Evolutionary conservation across 2,329 filamentous ascomycete genomes (phyloP).

Genomic region (Eurotiales sp.): DNA sequence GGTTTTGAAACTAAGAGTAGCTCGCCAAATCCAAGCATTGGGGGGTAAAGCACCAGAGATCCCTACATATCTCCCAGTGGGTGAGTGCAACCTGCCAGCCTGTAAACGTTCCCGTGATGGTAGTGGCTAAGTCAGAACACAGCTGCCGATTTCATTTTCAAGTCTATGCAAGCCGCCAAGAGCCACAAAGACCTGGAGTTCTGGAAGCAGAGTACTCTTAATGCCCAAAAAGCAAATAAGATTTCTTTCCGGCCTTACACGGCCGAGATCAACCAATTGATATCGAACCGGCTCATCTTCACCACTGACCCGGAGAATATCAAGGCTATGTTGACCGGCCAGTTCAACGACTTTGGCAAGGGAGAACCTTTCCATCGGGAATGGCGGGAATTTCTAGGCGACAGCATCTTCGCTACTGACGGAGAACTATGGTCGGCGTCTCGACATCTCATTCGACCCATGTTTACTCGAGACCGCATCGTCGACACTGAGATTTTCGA

Average conservation of each 20-base stretch:
- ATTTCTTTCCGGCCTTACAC: slow-evolving; percentile 49
- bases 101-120: background rate
- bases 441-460: slow-evolving; percentile 79
- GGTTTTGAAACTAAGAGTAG: slow-evolving; percentile 27
- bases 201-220: slow-evolving; percentile 56
- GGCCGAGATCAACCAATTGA: slow-evolving; percentile 49
- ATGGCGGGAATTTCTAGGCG: slow-evolving; percentile 54
- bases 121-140: slow-evolving; percentile 12
- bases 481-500: slow-evolving; percentile 78
- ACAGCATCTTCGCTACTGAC: slow-evolving; percentile 77
- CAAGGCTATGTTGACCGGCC: slow-evolving; percentile 73
- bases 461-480: slow-evolving; percentile 81
- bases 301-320: slow-evolving; percentile 77
- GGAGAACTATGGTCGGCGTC: slow-evolving; percentile 74
- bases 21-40: slow-evolving; percentile 28
- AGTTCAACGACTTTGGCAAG: slow-evolving; percentile 76
- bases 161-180: slow-evolving; percentile 52
- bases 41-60: slow-evolving; percentile 34
- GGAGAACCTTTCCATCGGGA: slow-evolving; percentile 69
- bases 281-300: slow-evolving; percentile 44
- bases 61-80: slow-evolving; percentile 33
- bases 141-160: slow-evolving; percentile 64
- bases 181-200: slow-evolving; percentile 57
- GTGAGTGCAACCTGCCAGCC: slow-evolving; percentile 19
- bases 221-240: slow-evolving; percentile 24